Percentiles rank a stretch among this genome's conserved stretches.
Conservation (phyloP, 2,329 filamentous ascomycete species). For the Epichloe uncinata region DNA sequence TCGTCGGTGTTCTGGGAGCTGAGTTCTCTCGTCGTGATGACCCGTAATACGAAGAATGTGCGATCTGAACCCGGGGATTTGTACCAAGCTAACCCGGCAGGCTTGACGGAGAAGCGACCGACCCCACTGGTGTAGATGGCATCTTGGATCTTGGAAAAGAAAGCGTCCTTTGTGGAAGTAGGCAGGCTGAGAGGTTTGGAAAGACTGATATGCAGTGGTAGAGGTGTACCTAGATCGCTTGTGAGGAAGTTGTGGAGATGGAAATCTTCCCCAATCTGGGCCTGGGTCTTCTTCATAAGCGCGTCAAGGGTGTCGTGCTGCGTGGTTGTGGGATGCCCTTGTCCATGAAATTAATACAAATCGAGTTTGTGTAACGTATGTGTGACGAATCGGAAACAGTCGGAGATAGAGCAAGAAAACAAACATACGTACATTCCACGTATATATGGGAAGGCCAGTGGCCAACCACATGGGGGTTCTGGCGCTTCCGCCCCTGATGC, state of each 20-base stretch:
- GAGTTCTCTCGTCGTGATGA: conserved; percentile 23
- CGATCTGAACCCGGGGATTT: conserved; percentile 47
- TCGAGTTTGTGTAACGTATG: too few species aligned
- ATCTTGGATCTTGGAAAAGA: conserved; percentile 42
- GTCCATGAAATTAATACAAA: neutral
- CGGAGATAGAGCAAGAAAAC: neutral
- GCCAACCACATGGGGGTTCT: conserved; percentile 71
- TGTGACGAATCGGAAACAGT: neutral
- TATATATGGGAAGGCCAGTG: conserved; percentile 93
- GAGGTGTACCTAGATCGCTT: conserved; percentile 62
- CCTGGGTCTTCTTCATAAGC: conserved; percentile 27
- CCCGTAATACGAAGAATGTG: conserved; percentile 71
- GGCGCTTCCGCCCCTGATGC: conserved; percentile 72
- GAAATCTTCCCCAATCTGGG: conserved; percentile 17
- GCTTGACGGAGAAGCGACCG: conserved; percentile 25
- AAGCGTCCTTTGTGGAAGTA: conserved; percentile 58
- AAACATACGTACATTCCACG: conserved; percentile 61
- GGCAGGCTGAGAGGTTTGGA: conserved; percentile 67
- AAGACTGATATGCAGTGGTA: conserved; percentile 82
- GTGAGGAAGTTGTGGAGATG: conserved; percentile 55
- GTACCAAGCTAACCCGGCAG: conserved; percentile 32
- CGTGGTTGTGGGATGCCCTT: conserved; percentile 40
- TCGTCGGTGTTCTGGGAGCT: conserved; percentile 11
- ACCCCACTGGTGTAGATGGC: conserved; percentile 21
- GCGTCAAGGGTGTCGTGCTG: conserved; percentile 34